These are phyloP conservation scores for Lichtheimia ornata DNA, from an alignment of 371 early-diverging fungal species.

Conservation along the genomic window DNA sequence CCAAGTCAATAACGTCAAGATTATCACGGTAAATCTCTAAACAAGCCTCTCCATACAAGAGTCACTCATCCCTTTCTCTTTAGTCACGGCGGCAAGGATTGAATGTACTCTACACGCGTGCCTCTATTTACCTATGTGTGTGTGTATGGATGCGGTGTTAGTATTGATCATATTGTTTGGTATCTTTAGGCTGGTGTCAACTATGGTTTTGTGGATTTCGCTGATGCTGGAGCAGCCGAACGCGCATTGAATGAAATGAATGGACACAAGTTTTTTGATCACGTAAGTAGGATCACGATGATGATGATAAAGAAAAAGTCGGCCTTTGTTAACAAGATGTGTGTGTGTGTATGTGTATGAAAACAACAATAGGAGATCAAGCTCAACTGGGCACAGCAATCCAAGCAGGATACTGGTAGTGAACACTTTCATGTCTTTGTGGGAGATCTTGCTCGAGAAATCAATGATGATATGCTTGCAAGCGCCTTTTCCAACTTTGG, in stretches of 20 bases:
- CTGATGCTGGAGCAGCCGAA: constrained; percentile 72
- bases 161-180: too few relatives aligned
- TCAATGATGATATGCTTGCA: constrained; percentile 72
- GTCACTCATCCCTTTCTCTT: too few relatives aligned
- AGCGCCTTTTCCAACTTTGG: constrained; percentile 69
- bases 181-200: constrained; percentile 48
- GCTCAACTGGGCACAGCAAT: constrained; percentile 48
- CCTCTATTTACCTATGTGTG: neutral
- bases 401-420: constrained; percentile 58
- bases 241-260: constrained; percentile 76
- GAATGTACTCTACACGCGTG: neutral
- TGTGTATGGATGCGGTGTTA: too few relatives aligned
- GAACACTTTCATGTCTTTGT: constrained; percentile 80
- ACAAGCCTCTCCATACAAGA: too few relatives aligned
- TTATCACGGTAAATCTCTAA: constrained; percentile 66
- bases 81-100: too few relatives aligned
- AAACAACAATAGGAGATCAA: constrained; percentile 39
- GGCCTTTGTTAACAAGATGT: too few relatives aligned
- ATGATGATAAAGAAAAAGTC: too few relatives aligned
- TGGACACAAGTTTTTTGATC: constrained; percentile 68
- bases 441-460: constrained; percentile 87
- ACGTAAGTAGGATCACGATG: constrained; percentile 35
- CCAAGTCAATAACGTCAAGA: constrained; percentile 74
- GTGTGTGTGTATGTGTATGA: too few relatives aligned
- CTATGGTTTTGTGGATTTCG: constrained; percentile 91